These are phyloP conservation scores for Amanita pseudoporphyria DNA, from an alignment of 768 basidiomycete species.

Conservation along the genomic window DNA sequence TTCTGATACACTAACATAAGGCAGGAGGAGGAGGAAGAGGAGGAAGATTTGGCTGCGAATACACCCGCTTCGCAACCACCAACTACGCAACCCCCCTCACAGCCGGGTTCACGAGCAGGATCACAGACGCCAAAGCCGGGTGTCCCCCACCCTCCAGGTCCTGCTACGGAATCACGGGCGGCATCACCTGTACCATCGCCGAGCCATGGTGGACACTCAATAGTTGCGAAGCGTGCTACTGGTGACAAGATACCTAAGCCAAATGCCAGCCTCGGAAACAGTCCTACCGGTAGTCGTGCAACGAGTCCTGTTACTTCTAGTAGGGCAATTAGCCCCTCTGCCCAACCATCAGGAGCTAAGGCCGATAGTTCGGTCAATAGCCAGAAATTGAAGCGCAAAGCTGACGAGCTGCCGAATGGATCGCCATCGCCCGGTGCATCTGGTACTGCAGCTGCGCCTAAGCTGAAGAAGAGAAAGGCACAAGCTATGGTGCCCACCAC, in stretches of 20 bases:
- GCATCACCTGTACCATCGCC: slow-evolving; percentile 48
- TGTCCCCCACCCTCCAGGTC: slow-evolving; percentile 22
- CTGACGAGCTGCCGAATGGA: slow-evolving; percentile 28
- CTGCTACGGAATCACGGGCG: slow-evolving; percentile 39
- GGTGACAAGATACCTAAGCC: slow-evolving; percentile 66
- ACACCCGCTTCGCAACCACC: slow-evolving; percentile 40
- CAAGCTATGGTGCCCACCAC: slow-evolving; percentile 23
- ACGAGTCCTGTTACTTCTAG: slow-evolving; percentile 37
- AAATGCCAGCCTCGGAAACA: slow-evolving; percentile 46
- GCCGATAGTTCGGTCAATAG: slow-evolving; percentile 22
- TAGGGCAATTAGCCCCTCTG: slow-evolving; percentile 36
- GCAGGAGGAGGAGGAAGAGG: slow-evolving; percentile 55
- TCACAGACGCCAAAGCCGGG: slow-evolving; percentile 35
- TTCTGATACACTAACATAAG: slow-evolving; percentile 8
- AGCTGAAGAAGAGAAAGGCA: slow-evolving; percentile 53
- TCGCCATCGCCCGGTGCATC: slow-evolving; percentile 10
- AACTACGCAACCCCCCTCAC: slow-evolving; percentile 32
- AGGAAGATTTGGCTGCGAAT: slow-evolving; percentile 34
- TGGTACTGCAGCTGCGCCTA: slow-evolving; percentile 17
- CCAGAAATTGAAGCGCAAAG: slow-evolving; percentile 34
- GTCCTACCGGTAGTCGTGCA: slow-evolving; percentile 51
- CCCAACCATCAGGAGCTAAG: slow-evolving; percentile 16
- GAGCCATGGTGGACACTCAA: slow-evolving; percentile 62
- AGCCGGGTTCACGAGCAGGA: slow-evolving; percentile 13
- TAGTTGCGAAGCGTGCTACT: slow-evolving; percentile 78